Evolutionary conservation across 2,329 filamentous ascomycete genomes (phyloP), one percentile per base, ranked within the genome.

Genomic region (Magnaporthiopsis incrustans): DNA sequence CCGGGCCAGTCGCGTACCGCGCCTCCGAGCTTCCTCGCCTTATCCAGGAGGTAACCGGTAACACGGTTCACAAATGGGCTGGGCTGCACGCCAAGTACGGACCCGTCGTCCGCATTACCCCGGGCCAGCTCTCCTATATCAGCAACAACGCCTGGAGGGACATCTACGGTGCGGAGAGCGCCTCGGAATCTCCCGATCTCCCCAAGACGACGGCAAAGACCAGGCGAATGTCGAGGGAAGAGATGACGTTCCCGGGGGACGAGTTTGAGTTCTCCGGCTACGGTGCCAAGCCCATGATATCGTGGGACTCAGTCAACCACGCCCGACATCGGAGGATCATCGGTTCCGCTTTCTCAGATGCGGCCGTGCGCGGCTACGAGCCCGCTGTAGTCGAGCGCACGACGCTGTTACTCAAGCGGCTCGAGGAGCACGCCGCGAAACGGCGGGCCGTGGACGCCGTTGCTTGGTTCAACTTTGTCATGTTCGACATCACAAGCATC

Each of bases 141-240:
- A 63, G 67, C 26, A 68, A 70, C 0, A 64, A 71, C 3, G 66
- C 67, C 12, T 78, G 74, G 73, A 73, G 74, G 66, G 75, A 79
- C 57, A 77, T 79, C 53, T 77, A 77, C 64, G 82, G 18, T 1
- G 35, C 35, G 18, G 18, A 38, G 18, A 14, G 14, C 14, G 5
- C 35, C 15, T 18, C 22, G 18, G 7, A 18, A 7, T 33, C 58
- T 4, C 30, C 30, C 15, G 58, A 25, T 8, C 32, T n/a, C 30
- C 22, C 35, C 12, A 25, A 35, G 58, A 33, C 35, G 35, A 14
- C 11, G 3, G 35, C 44, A n/a, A n/a, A n/a, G 44, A 8, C 44
- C 22, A n/a, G 44, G 44, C 18, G n/a, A n/a, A 53, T 53, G 12
- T 53, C 44, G 3, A 53, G 44, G 22, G 22, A 53, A n/a, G 44